These are phyloP conservation scores for Colletotrichum tropicicola DNA, from an alignment of 2,329 filamentous ascomycete species.

Conservation along the genomic window DNA sequence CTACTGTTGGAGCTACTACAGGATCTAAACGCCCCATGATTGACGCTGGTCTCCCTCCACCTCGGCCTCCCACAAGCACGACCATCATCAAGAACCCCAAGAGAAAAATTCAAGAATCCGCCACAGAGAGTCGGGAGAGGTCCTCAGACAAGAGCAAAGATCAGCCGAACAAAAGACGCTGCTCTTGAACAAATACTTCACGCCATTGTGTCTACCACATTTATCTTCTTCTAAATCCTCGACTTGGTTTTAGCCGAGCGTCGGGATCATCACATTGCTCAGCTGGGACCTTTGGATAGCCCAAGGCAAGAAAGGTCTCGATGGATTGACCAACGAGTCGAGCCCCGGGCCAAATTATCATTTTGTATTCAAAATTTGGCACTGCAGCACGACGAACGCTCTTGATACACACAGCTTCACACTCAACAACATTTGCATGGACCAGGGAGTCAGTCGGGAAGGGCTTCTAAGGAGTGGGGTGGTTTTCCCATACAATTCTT, in stretches of 20 bases:
- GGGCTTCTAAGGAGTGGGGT: constrained; percentile 12
- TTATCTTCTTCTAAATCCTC: not conserved
- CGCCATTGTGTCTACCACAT: not conserved
- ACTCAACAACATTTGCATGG: constrained; percentile 27
- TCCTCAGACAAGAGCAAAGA: not conserved
- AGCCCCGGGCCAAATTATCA: not conserved
- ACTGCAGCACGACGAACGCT: not conserved
- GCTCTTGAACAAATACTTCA: not conserved
- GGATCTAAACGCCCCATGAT: too few species aligned
- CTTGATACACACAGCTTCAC: constrained; percentile 1
- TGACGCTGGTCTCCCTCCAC: too few species aligned
- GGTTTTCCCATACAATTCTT: constrained; percentile 18
- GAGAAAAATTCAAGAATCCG: too few species aligned
- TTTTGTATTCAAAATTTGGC: constrained; percentile 12
- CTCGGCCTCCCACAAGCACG: too few species aligned
- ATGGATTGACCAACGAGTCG: not conserved
- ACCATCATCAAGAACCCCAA: too few species aligned
- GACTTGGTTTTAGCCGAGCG: not conserved
- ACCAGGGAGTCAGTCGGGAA: constrained; percentile 22
- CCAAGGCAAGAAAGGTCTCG: not conserved
- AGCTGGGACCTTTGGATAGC: not conserved
- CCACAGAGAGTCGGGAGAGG: too few species aligned
- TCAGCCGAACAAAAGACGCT: not conserved
- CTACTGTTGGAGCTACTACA: too few species aligned
- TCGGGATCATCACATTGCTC: not conserved